Evolutionary conservation across 1,139 yeast species (phyloP), one percentile per base, ranked within the genome.

Genomic region (Pichia sp.): DNA sequence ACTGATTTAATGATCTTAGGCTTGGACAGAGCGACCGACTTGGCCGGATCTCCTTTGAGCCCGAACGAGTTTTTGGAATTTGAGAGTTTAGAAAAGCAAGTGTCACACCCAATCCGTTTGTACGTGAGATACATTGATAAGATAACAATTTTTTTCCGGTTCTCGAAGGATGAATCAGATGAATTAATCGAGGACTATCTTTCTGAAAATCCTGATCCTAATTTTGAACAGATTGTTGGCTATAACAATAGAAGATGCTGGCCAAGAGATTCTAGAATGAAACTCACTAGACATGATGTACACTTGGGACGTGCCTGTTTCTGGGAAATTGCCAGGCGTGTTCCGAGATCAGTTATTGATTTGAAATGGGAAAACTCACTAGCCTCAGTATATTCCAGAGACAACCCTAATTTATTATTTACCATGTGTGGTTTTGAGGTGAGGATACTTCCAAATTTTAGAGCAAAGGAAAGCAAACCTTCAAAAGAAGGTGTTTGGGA

Each of bases 381-480:
- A 64, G 90, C 90, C 0, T 89, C 97, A 0, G 97, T 95, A 1
- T 93, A 92, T 69, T 88, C 97, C 8, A 79, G 80, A 54, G 96
- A 92, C 59, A 95, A 95, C 66, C 92, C 97, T 11, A 95, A 93
- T 62, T 67, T 93, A 57, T 72, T 93, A 46, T 90, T 93, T 64
- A 79, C 93, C 1, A 88, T 95, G 95, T 86, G 95, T 70, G 99
- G 99, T 0, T 95, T 95, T 73, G 99, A 95, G 65, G 86, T 93
- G 1, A 75, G 99, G 53, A 85, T 95, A 36, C 68, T 90, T 50
- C 99, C 99, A 2, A 89, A 83, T 64, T 62, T 72, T 41, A 77
- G 97, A 59, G 69, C 78, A 55, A 66, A 65, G 23, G 84, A 78
- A 29, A 56, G 57, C 29, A 55, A 46, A 13, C 50, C 61, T 16